Percentiles rank a stretch among this genome's conserved stretches.
Conservation (phyloP, 2,329 filamentous ascomycete genomes). For the Elsinoe fawcettii region DNA sequence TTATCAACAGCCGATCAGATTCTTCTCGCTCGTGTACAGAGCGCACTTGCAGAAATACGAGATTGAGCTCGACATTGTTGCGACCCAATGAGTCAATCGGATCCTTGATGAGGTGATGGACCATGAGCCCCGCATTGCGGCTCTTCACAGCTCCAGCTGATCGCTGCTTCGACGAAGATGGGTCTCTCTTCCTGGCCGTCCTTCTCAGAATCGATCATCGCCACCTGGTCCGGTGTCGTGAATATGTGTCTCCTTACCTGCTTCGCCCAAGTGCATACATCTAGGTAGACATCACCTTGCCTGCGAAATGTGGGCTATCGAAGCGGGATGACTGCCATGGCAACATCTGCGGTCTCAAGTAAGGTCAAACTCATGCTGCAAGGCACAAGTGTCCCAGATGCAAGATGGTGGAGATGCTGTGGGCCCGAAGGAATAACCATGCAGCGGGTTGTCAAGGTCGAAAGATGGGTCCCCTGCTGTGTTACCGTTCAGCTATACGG, state of each 20-base stretch:
- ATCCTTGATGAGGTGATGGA: not conserved
- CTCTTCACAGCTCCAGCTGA: not conserved
- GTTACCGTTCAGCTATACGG: not conserved
- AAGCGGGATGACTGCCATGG: not conserved
- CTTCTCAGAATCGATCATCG: too few relatives aligned
- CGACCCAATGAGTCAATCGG: not conserved
- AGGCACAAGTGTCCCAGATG: not conserved
- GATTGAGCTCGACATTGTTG: too few relatives aligned
- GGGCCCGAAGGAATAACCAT: not conserved
- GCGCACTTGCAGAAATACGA: too few relatives aligned
- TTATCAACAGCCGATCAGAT: too few relatives aligned
- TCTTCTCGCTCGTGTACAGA: too few relatives aligned
- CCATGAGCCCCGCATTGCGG: not conserved
- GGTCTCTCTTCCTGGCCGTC: too few relatives aligned
- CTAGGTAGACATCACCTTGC: not conserved
- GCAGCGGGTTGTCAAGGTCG: conserved; percentile 13
- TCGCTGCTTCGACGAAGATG: too few relatives aligned
- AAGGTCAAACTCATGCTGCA: not conserved
- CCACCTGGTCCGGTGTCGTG: not conserved
- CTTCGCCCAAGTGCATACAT: too few relatives aligned
- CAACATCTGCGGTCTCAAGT: not conserved
- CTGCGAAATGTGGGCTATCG: not conserved
- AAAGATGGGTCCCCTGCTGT: conserved; percentile 6
- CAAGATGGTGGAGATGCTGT: not conserved
- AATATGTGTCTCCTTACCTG: not conserved